Evolutionary conservation across 768 basidiomycete species (phyloP).

Genomic region (Tephrocybe sp.): DNA sequence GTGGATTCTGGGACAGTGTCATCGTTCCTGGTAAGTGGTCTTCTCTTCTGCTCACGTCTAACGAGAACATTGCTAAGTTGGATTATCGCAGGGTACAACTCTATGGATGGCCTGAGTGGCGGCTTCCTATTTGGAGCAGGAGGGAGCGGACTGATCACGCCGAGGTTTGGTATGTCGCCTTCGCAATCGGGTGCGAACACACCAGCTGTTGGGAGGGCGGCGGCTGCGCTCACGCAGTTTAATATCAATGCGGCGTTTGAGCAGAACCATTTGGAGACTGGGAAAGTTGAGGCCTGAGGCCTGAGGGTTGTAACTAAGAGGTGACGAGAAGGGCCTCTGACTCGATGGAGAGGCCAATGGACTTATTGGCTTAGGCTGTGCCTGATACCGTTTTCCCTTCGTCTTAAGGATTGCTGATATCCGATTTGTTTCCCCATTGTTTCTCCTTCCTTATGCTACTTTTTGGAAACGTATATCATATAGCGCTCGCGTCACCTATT

Average conservation of each 20-base stretch:
- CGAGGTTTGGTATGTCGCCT: constrained; percentile 59
- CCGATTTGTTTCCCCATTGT: too few relatives aligned
- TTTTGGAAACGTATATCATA: too few relatives aligned
- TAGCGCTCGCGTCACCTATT: too few relatives aligned
- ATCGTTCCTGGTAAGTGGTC: constrained; percentile 72
- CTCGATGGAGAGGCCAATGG: too few relatives aligned
- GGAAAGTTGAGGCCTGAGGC: constrained; percentile 30
- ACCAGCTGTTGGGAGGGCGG: constrained; percentile 27
- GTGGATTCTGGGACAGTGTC: constrained; percentile 85
- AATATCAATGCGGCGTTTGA: constrained; percentile 47
- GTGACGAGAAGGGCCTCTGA: too few relatives aligned
- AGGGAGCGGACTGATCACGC: constrained; percentile 82
- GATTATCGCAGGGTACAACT: constrained; percentile 61
- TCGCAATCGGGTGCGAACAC: constrained; percentile 54
- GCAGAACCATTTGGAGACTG: constrained; percentile 26
- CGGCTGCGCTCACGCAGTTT: constrained; percentile 36
- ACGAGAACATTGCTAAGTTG: not conserved
- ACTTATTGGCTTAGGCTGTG: too few relatives aligned
- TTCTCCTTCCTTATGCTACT: too few relatives aligned
- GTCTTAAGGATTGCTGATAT: too few relatives aligned
- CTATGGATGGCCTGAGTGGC: constrained; percentile 79
- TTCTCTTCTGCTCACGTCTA: constrained; percentile 11
- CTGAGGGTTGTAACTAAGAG: not conserved
- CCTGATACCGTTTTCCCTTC: too few relatives aligned
- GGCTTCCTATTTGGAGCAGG: constrained; percentile 85